Evolutionary conservation across 73 alveolate genomes (phyloP).

Genomic region (Durusdinium trenchii): DNA sequence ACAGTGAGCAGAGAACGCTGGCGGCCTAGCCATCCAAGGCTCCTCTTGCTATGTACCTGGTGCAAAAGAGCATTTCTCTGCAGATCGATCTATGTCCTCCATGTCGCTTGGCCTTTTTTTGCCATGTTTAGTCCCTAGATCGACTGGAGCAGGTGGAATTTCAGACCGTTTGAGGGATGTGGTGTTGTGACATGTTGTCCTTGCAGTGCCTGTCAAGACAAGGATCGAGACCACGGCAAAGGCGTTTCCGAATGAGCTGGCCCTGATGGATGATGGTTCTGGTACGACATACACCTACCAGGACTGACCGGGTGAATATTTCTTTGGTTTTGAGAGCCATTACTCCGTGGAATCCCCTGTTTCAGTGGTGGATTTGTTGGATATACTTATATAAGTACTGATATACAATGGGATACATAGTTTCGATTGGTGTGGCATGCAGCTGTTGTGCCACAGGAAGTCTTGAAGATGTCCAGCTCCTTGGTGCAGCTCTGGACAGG

Average conservation of each 20-base stretch:
- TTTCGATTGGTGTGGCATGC: no score
- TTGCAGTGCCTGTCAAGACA: no score
- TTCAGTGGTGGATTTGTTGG: no score
- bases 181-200: not conserved
- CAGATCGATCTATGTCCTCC: constrained; percentile 66
- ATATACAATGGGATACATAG: no score
- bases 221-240: constrained; percentile 69
- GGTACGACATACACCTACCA: constrained; percentile 75
- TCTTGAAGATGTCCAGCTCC: constrained; percentile 73
- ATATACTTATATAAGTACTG: no score
- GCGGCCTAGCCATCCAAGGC: not conserved
- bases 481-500: not conserved
- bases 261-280: constrained; percentile 64
- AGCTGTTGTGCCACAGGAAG: constrained; percentile 29
- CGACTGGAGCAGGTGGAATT: not conserved
- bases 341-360: no score
- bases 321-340: no score
- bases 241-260: constrained; percentile 47
- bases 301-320: no score
- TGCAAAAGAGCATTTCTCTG: constrained; percentile 20
- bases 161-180: not conserved
- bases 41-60: constrained; percentile 53
- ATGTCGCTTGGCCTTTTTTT: constrained; percentile 23
- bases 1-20: no score
- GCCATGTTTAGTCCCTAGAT: not conserved